phyloP scores from a whole-genome alignment of 2,329 filamentous ascomycete species.

The Aureobasidium sp. region DNA sequence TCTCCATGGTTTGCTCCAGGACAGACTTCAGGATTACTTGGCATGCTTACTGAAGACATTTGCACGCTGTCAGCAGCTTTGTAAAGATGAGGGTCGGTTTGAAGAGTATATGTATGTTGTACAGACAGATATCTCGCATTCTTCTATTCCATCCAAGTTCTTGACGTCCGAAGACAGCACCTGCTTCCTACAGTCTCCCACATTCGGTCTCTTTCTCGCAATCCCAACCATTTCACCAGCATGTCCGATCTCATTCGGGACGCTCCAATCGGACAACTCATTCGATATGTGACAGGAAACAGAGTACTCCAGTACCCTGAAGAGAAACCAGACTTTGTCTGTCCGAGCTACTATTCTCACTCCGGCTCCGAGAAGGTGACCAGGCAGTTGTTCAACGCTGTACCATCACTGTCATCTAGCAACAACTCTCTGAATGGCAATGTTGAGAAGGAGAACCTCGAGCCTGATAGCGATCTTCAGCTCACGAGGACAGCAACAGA shows the following conservation, averaged over 20 bases:
- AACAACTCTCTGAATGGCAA: background rate
- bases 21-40: background rate
- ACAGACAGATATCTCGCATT: background rate
- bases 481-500: constrained; percentile 14
- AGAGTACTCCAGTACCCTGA: constrained; percentile 40
- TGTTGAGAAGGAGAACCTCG: background rate
- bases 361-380: constrained; percentile 8
- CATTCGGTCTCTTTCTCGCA: background rate
- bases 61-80: constrained; percentile 8
- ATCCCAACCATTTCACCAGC: background rate
- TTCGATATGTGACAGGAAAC: constrained; percentile 37
- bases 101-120: constrained; percentile 2
- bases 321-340: constrained; percentile 47
- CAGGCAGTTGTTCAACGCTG: background rate
- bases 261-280: constrained; percentile 38
- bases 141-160: background rate
- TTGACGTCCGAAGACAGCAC: too few species aligned
- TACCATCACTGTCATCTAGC: background rate
- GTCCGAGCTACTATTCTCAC: constrained; percentile 37
- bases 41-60: constrained; percentile 5
- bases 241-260: constrained; percentile 35
- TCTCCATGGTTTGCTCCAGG: background rate
- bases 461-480: background rate
- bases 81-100: background rate
- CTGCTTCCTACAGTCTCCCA: background rate